Percentiles rank a stretch among this genome's conserved stretches.
phyloP scores from a whole-genome alignment of 495 filamentous ascomycete species.

The Cercophora sp. region DNA sequence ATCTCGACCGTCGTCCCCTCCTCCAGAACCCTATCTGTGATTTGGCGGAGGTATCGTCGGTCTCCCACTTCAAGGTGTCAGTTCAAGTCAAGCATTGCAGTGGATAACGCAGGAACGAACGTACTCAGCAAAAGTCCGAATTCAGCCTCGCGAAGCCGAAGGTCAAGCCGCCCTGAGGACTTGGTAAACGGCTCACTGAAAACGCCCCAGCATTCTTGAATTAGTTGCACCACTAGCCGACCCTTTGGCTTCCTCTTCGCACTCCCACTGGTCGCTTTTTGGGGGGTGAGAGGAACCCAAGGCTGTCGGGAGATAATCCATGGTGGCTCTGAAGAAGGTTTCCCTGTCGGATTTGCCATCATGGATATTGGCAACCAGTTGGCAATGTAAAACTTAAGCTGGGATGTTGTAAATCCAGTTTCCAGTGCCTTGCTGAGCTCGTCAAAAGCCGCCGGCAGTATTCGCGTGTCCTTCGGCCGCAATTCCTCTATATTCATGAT shows the following conservation, averaged over 20 bases:
- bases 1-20: conserved; percentile 34
- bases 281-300: conserved; percentile 27
- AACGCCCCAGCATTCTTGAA: conserved; percentile 42
- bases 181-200: conserved; percentile 25
- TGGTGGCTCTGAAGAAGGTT: neutral
- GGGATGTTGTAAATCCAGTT: conserved; percentile 39
- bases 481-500: conserved; percentile 42
- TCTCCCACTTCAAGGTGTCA: too few species aligned
- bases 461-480: conserved; percentile 27
- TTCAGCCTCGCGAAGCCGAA: conserved; percentile 28
- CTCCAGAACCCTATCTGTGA: conserved; percentile 25
- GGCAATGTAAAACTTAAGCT: conserved; percentile 44
- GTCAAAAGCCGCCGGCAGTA: conserved; percentile 36
- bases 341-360: too few species aligned
- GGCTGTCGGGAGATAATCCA: conserved; percentile 31
- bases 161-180: conserved; percentile 28
- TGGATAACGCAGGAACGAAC: too few species aligned
- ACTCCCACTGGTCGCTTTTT: too few species aligned
- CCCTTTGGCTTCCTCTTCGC: too few species aligned
- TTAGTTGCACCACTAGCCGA: conserved; percentile 32
- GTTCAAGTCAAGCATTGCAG: too few species aligned
- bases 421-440: conserved; percentile 34
- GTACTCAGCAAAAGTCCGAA: conserved; percentile 39
- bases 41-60: conserved; percentile 1
- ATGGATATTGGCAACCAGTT: too few species aligned